Base-by-base conservation (phyloP, 768 basidiomycete genomes). In the Phlebiopsis flavidoalba region DNA sequence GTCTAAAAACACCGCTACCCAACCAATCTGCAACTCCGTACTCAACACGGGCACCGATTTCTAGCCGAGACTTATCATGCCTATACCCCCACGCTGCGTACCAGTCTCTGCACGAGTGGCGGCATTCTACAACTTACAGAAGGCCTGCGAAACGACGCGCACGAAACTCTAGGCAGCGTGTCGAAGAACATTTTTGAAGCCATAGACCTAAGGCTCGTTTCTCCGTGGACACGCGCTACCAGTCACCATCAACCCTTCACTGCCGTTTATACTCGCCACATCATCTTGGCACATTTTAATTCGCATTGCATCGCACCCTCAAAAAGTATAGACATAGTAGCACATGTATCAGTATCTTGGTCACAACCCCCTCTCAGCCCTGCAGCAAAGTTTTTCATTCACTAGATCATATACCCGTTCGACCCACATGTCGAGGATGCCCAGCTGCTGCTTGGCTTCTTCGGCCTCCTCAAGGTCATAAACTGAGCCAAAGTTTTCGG, bases 21-120 rank as follows among this genome's bases (percentile, higher is more conserved):
- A 31, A 31, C 6, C 26, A 31, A 31, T 31, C 26, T 31, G n/a
- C 21, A 49, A 19, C 1, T n/a, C n/a, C n/a, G n/a, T n/a, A n/a
- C n/a, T n/a, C n/a, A n/a, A n/a, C n/a, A n/a, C n/a, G n/a, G n/a
- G n/a, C n/a, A 22, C 65, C 89, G 88, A 86, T 91, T n/a, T 35
- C 67, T 80, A 10, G 68, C 84, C 0, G 84, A 88, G 26, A 93
- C 91, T 1, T 93, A 93, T 65, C 83, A 89, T n/a, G 67, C 79
- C 87, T 5, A 93, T 93, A 91, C 90, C n/a, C n/a, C n/a, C 91
- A 0, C n/a, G n/a, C n/a, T n/a, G 80, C 91, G 7, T 93, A 93
- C 70, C 83, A n/a, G 92, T 19, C 61, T 93, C 17, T 91, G 88
- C 72, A 93, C 92, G 1, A 71, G 81, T 11, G 88, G 92, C 60